Conservation (phyloP, 2,329 filamentous ascomycete species). For the Fusarium sp. region DNA sequence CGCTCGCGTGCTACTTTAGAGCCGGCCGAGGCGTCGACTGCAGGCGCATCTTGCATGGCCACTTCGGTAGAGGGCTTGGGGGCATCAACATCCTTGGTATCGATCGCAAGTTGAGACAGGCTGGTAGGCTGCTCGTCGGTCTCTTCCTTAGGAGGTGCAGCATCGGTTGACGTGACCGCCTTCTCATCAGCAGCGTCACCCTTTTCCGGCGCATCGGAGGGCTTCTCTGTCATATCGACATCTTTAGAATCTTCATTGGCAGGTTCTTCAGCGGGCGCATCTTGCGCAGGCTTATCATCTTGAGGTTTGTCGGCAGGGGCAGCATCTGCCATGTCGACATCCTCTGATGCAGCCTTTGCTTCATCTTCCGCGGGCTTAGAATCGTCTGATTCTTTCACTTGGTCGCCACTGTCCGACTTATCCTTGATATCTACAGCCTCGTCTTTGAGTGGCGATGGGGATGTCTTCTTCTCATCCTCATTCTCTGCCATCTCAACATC, state of each 20-base stretch:
- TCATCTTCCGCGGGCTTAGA: conserved; percentile 8
- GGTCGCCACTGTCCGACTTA: conserved; percentile 29
- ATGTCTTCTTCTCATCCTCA: conserved; percentile 24
- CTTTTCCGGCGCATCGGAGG: conserved; percentile 26
- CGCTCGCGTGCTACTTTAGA: conserved; percentile 78
- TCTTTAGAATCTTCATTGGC: conserved; percentile 36
- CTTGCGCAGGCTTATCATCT: conserved; percentile 12
- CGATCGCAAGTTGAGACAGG: conserved; percentile 55
- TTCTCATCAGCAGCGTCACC: conserved; percentile 32
- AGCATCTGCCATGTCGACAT: conserved; percentile 33
- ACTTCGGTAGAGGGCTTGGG: conserved; percentile 54
- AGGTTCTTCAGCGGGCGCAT: conserved; percentile 9
- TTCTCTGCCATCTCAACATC: conserved; percentile 41
- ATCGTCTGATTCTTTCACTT: conserved; percentile 14
- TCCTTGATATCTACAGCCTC: conserved; percentile 19
- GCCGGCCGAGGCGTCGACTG: conserved; percentile 48
- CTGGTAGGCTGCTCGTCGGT: conserved; percentile 51
- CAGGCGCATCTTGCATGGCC: conserved; percentile 63
- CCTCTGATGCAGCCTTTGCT: conserved; percentile 7
- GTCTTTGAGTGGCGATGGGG: conserved; percentile 8
- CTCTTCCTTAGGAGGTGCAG: conserved; percentile 48
- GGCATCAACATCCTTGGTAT: conserved; percentile 48
- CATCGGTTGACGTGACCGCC: conserved; percentile 23
- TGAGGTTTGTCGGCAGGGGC: conserved; percentile 10
- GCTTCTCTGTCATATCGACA: conserved; percentile 44